Base-by-base conservation (phyloP, 768 basidiomycete species). In the Lactarius vividus region DNA sequence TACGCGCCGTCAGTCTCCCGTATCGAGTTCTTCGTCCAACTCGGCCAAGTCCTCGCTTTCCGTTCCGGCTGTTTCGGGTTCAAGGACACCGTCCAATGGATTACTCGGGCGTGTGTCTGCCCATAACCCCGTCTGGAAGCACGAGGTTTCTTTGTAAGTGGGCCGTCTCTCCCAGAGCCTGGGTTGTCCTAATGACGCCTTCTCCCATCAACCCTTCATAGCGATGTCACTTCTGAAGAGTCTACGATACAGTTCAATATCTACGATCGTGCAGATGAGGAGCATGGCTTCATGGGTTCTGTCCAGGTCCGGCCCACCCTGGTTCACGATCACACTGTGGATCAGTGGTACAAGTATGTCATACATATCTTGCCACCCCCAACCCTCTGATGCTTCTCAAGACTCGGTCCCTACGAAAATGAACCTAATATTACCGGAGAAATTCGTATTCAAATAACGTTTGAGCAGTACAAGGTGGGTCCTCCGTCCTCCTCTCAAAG, bases 121-220 rank as follows among this genome's bases (percentile, higher is more conserved):
- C 63, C 84, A 92, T 73, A 98, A 94, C 79, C 96, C 97, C 13
- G 88, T 96, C 26, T 99, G 97, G 97, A 99, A 99, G 79, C 96
- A 98, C 75, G 91, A 98, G 76, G 97, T 98, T 39, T 88, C 92
- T 53, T 99, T 99, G 96, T 98, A 77, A 78, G 96, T 84, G 9
- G n/a, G 49, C 44, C 66, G 65, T 59, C 66, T 64, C 61, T 40
- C 44, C 46, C 15, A 26, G 40, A 31, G 52, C 65, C 39, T 58
- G 39, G 26, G 53, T 52, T 54, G 31, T 33, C 39, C 33, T 59
- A 6, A 63, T 63, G 49, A 63, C 66, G 39, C 44, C 44, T 16
- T 61, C 39, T 53, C 57, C 54, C 61, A 16, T 54, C 58, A 16
- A 64, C 63, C 62, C 69, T 59, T 72, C 62, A 40, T 76, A 98